Evolutionary conservation across 2,329 filamentous ascomycete species (phyloP).

Genomic region (Knoxdaviesia capensis): DNA sequence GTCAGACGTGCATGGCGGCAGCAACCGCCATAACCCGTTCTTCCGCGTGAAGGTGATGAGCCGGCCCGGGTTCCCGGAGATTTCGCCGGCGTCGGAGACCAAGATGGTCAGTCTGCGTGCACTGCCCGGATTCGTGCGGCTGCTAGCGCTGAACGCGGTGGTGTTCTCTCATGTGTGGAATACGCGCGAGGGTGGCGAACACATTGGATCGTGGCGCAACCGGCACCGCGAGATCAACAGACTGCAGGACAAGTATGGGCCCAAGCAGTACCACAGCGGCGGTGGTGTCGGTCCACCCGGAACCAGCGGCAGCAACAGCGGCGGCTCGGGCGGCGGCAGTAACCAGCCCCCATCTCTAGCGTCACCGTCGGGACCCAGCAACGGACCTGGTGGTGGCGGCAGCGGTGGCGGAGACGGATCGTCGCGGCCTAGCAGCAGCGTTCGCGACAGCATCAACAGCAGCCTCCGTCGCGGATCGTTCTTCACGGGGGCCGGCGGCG

Average conservation of each 20-base stretch:
- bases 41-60: constrained; percentile 83
- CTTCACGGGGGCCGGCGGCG: constrained; percentile 21
- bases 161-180: constrained; percentile 89
- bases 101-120: constrained; percentile 76
- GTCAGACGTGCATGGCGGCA: not conserved
- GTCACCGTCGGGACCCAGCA: constrained; percentile 3
- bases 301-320: constrained; percentile 11
- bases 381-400: constrained; percentile 6
- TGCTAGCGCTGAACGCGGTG: constrained; percentile 79
- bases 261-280: constrained; percentile 15
- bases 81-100: constrained; percentile 72
- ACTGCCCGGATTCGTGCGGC: constrained; percentile 66
- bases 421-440: constrained; percentile 23
- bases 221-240: constrained; percentile 69
- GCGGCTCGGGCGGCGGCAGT: constrained; percentile 13
- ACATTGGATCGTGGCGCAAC: constrained; percentile 77
- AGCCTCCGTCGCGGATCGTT: constrained; percentile 43
- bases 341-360: constrained; percentile 9
- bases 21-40: constrained; percentile 30
- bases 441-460: constrained; percentile 38
- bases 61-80: constrained; percentile 73
- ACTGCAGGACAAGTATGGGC: constrained; percentile 48
- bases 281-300: constrained; percentile 12
- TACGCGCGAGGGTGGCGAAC: constrained; percentile 54
- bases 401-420: constrained; percentile 8